phyloP scores from a whole-genome alignment of 176 grass and related monocot genomes.

The Neostapfia colusana region DNA sequence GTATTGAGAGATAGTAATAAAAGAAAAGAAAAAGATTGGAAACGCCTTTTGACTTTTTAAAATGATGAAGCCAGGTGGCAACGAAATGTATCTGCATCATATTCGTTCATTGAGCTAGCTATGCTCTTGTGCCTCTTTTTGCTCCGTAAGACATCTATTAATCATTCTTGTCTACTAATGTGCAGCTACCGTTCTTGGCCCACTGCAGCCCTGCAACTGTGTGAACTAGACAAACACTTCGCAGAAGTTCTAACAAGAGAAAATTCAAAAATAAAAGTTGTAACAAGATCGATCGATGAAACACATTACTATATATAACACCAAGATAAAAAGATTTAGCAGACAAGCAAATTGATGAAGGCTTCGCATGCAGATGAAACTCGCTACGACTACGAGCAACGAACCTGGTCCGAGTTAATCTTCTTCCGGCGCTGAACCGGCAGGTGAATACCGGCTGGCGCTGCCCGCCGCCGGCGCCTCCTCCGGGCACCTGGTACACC shows the following conservation, averaged over 20 bases:
- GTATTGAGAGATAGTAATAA: background rate
- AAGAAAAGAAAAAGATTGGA: background rate
- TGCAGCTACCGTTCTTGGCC: constrained; percentile 10
- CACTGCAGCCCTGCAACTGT: background rate
- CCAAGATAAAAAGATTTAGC: background rate
- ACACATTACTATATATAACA: background rate
- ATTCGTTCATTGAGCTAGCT: background rate
- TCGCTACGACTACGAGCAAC: background rate
- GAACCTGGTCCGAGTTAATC: constrained; percentile 57
- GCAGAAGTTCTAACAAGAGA: no score
- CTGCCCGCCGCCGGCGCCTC: constrained; percentile 47
- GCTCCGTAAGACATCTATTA: no score
- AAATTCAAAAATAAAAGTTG: background rate
- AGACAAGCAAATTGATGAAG: constrained; percentile 8
- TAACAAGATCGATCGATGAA: background rate
- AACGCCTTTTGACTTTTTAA: constrained; percentile 7
- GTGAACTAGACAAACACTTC: background rate
- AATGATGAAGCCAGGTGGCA: background rate
- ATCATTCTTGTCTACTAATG: background rate
- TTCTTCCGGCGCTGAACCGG: constrained; percentile 71
- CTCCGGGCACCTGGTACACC: constrained; percentile 79
- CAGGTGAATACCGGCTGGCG: constrained; percentile 91
- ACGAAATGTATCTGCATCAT: background rate
- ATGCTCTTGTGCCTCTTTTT: background rate
- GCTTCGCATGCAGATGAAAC: background rate